A percentile compares a stretch with the other conserved stretches of the same genome.
These are phyloP conservation scores for Pulicaria dysenterica DNA, from an alignment of 129 eudicot species.

Conservation along the genomic window DNA sequence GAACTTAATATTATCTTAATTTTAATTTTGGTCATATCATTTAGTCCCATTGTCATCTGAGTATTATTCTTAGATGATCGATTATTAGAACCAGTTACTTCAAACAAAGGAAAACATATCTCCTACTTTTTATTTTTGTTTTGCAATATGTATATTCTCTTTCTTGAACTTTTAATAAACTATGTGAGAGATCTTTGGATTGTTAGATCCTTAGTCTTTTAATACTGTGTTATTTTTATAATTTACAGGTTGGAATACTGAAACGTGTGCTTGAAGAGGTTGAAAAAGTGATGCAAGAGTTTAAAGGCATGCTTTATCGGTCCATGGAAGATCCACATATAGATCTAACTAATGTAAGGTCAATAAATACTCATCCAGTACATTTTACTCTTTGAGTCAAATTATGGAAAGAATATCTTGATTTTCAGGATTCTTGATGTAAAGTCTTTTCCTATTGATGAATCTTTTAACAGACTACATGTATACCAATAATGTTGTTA, in stretches of 20 bases:
- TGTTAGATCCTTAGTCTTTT: too few relatives aligned
- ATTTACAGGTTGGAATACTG: slow-evolving; percentile 89
- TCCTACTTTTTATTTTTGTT: too few relatives aligned
- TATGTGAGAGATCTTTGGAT: too few relatives aligned
- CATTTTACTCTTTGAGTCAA: slow-evolving; percentile 13
- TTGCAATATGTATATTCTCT: too few relatives aligned
- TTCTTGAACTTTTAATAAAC: too few relatives aligned
- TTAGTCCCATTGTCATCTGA: too few relatives aligned
- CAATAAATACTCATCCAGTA: slow-evolving; percentile 13
- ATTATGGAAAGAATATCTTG: slow-evolving; percentile 12
- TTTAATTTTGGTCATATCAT: not conserved
- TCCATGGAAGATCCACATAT: slow-evolving; percentile 94
- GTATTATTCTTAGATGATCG: too few relatives aligned
- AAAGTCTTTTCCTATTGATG: not conserved
- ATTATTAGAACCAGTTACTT: too few relatives aligned
- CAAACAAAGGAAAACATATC: too few relatives aligned
- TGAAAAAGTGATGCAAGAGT: slow-evolving; percentile 98
- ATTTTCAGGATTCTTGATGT: slow-evolving; percentile 11
- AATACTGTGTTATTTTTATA: not conserved
- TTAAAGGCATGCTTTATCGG: slow-evolving; percentile 88
- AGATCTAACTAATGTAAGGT: slow-evolving; percentile 77
- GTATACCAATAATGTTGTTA: not conserved
- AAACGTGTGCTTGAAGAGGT: slow-evolving; percentile 99
- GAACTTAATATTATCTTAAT: slow-evolving; percentile 13
- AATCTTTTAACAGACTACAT: not conserved